Evolutionary conservation across 2,329 filamentous ascomycete genomes (phyloP), one percentile per base, ranked within the genome.

Genomic region (Furcasterigmium sp.): DNA sequence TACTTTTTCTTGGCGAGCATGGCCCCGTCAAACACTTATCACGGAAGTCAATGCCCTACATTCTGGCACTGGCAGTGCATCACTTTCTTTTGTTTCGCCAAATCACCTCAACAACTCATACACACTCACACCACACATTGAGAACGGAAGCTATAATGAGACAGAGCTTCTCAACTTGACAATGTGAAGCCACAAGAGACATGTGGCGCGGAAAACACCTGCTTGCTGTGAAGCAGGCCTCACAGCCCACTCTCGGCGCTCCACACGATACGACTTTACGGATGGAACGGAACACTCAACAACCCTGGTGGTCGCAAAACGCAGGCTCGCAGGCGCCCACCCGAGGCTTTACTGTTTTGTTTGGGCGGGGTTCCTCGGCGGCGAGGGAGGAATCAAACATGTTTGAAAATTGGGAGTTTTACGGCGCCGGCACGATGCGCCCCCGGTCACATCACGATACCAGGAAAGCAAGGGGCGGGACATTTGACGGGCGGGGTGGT

Each of bases 151-250:
- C 37, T 18, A 34, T 26, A 26, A 26, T 26, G 23, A 26, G 23
- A 15, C 35, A 17, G 13, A 29, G 37, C 37, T 37, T 25, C 20
- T 26, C 17, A 37, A 30, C 37, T 40, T 32, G 3, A 18, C 25
- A 43, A 37, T 21, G 29, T 7, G 23, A 11, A 7, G 35, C 37
- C 41, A 15, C 18, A 40, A 36, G 35, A 39, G 35, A 44, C 29
- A 8, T 21, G 19, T 26, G 23, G 7, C 23, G 11, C 41, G 20
- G 29, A 42, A 21, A 36, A 39, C 42, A 42, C 34, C 34, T 25
- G 41, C 37, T 41, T 46, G 46, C 39, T 45, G 44, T 40, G 46
- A 46, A 48, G 46, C 46, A 44, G 46, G 46, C 44, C 44, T 43
- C 44, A 44, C 44, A 41, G 38, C 46, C 35, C 41, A 18, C 32